Evolutionary conservation across 352 stramenopile genomes (phyloP).

Genomic region (Phytophthora cryptogea): DNA sequence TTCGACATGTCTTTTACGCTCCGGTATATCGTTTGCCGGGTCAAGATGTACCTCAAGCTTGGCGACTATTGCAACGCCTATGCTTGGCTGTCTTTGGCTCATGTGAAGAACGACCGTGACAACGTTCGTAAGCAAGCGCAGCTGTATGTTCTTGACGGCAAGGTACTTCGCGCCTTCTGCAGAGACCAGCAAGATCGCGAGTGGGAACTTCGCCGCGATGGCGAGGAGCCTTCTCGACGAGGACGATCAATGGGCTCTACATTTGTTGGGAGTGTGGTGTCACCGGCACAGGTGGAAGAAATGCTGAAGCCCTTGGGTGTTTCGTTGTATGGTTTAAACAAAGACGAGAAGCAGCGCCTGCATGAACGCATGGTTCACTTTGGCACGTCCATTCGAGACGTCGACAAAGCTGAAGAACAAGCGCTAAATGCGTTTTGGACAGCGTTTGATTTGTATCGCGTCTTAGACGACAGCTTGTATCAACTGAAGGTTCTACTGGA

Average conservation of each 20-base stretch:
- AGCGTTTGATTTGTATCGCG: conserved; percentile 71
- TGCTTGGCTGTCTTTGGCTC: conserved; percentile 75
- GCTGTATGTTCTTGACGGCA: conserved; percentile 69
- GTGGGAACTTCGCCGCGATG: conserved; percentile 19
- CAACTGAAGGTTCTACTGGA: conserved; percentile 80
- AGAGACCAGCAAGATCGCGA: conserved; percentile 61
- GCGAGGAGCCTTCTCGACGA: conserved; percentile 25
- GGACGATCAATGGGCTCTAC: conserved; percentile 23
- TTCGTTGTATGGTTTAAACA: conserved; percentile 70
- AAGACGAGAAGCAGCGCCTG: conserved; percentile 59
- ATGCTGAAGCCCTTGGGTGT: conserved; percentile 59
- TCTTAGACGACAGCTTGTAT: conserved; percentile 71
- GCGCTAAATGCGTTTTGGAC: conserved; percentile 62
- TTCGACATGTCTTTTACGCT: conserved; percentile 84
- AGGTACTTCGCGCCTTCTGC: conserved; percentile 58
- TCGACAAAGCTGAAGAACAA: conserved; percentile 56
- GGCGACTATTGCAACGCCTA: conserved; percentile 61
- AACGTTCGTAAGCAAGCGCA: conserved; percentile 69
- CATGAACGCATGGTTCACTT: conserved; percentile 60
- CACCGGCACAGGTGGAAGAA: conserved; percentile 48
- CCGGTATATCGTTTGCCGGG: conserved; percentile 69
- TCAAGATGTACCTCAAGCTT: conserved; percentile 65
- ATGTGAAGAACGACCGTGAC: conserved; percentile 79
- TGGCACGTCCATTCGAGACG: conserved; percentile 41
- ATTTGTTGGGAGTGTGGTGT: conserved; percentile 34